phyloP scores from a whole-genome alignment of 75 land plant genomes.

The Cryptomeria japonica region DNA sequence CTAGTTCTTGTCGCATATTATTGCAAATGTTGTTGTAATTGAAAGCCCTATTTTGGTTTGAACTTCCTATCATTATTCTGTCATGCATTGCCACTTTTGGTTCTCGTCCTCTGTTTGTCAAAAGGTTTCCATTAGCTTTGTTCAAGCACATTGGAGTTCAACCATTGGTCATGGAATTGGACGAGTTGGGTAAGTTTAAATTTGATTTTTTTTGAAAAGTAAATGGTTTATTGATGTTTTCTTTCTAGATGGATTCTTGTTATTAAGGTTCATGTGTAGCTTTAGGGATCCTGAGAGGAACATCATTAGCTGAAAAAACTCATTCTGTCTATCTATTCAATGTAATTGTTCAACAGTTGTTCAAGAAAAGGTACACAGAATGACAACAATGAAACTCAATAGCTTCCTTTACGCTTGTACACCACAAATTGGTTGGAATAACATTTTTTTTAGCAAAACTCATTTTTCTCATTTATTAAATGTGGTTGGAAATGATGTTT shows the following conservation, averaged over 20 bases:
- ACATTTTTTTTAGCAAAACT: background rate
- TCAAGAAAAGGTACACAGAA: background rate
- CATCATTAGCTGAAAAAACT: background rate
- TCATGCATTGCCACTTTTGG: too few relatives aligned
- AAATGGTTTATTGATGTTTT: too few relatives aligned
- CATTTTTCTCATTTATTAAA: background rate
- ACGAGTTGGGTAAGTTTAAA: slow-evolving; percentile 58
- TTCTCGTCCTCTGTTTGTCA: too few relatives aligned
- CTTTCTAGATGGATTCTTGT: too few relatives aligned
- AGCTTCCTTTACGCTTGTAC: background rate
- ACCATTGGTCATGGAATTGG: slow-evolving; percentile 68
- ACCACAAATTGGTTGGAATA: background rate
- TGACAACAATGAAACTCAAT: background rate
- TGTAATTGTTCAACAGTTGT: too few relatives aligned
- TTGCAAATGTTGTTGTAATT: too few relatives aligned
- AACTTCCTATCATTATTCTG: too few relatives aligned
- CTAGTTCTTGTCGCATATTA: too few relatives aligned
- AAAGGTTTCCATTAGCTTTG: too few relatives aligned
- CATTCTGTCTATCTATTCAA: too few relatives aligned
- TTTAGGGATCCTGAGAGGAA: background rate
- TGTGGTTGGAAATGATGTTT: background rate
- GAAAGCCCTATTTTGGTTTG: too few relatives aligned
- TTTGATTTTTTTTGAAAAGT: too few relatives aligned
- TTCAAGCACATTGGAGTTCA: slow-evolving; percentile 70
- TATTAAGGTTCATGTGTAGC: background rate